Evolutionary conservation across 2,329 filamentous ascomycete species (phyloP), one percentile per base, ranked within the genome.

Genomic region (Catunica adiposa): DNA sequence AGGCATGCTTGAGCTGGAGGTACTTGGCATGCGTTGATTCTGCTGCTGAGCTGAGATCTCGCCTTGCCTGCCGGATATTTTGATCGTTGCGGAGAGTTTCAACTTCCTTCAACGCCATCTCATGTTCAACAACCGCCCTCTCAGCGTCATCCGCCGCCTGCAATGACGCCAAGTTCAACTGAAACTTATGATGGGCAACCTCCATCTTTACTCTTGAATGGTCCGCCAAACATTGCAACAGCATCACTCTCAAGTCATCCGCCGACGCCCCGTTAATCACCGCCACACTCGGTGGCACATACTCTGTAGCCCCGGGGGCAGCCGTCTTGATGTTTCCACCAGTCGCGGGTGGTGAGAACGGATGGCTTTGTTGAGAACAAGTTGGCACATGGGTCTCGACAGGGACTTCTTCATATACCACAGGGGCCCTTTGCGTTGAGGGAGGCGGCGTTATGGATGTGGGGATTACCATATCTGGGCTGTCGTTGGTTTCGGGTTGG

Each of bases 101-200:
- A 20, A 94, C 84, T 68, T 96, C 89, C 22, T 85, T 78, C 60
- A 87, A 80, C n/a, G 84, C 84, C 79, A 96, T 89, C 61, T 92
- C 86, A 63, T 94, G 85, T 68, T 96, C 90, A 3, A 96, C 89
- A 37, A 83, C 84, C 61, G 90, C 88, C 25, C 89, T 82, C 68
- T 94, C 89, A 8, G 87, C 79, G 29, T 89, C 84, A 62, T 94
- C 88, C 51, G 84, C 82, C 55, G 86, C 89, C 64, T 94, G 87
- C 61, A 96, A 82, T 53, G 79, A 82, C 26, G 94, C 76, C 64
- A 96, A 77, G 62, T 84, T 89, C 65, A 89, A 85, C 66, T 96
- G 90, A 55, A 97, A 73, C 69, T 92, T 94, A 71, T 92, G 84
- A 66, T 96, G 89, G 31, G 89, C 86, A 15, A 85, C 83, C 58